phyloP scores from a whole-genome alignment of 2,329 filamentous ascomycete genomes.

The Epichloe coenophiala region DNA sequence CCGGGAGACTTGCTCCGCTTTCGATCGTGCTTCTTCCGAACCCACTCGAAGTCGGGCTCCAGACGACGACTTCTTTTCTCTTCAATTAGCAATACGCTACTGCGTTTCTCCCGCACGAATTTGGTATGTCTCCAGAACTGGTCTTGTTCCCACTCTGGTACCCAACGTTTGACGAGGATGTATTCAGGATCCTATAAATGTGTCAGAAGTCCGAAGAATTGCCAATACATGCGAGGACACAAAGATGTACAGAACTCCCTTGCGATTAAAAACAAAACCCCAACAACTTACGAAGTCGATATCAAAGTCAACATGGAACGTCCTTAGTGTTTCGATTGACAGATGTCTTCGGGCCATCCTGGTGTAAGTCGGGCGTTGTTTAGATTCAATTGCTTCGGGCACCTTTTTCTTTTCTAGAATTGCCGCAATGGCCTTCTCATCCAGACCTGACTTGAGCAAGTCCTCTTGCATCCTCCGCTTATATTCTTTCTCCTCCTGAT shows the following conservation, averaged over 20 bases:
- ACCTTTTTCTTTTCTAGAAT: conserved; percentile 44
- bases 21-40: conserved; percentile 41
- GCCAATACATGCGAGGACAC: no score
- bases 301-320: conserved; percentile 43
- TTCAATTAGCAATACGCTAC: conserved; percentile 34
- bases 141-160: conserved; percentile 58
- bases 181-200: conserved; percentile 47
- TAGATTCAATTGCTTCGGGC: conserved; percentile 16
- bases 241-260: no score
- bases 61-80: conserved; percentile 28
- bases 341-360: conserved; percentile 49
- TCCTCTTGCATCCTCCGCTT: conserved; percentile 43
- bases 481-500: conserved; percentile 39
- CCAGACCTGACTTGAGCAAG: conserved; percentile 42
- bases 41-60: conserved; percentile 39
- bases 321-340: conserved; percentile 46
- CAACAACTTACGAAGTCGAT: conserved; percentile 35
- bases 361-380: conserved; percentile 42
- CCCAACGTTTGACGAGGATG: conserved; percentile 60
- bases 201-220: neutral
- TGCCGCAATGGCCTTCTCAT: conserved; percentile 43
- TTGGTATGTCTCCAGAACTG: conserved; percentile 60
- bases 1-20: conserved; percentile 41
- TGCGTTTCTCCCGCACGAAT: conserved; percentile 43
- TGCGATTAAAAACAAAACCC: no score